phyloP scores from a whole-genome alignment of 2,329 filamentous ascomycete species.

The Ramularia endophylla region DNA sequence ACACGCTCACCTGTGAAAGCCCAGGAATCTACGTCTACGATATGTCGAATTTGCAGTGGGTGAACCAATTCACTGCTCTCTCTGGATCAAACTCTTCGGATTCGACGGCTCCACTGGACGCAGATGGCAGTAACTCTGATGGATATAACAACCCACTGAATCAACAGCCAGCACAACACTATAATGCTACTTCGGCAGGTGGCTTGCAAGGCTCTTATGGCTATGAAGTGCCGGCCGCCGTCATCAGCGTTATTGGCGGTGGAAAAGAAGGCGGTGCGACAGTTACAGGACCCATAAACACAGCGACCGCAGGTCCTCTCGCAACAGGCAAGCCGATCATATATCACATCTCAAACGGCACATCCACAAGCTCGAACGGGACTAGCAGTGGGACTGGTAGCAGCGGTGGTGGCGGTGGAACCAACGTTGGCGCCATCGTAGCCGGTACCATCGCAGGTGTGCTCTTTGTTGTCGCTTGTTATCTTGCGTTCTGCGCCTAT shows the following conservation, averaged over 20 bases:
- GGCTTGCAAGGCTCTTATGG: conserved; percentile 56
- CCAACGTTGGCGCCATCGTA: conserved; percentile 51
- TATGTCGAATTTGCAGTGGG: conserved; percentile 62
- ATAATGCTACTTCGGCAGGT: conserved; percentile 41
- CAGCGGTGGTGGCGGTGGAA: conserved; percentile 1
- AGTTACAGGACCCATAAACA: conserved; percentile 55
- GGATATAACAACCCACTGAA: conserved; percentile 32
- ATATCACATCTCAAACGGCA: conserved; percentile 58
- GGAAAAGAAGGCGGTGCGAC: conserved; percentile 62
- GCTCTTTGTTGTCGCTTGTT: conserved; percentile 55
- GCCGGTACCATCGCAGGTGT: conserved; percentile 60
- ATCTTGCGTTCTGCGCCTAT: conserved; percentile 67
- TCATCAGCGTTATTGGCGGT: conserved; percentile 64
- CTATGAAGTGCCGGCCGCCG: conserved; percentile 62
- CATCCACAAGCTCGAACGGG: conserved; percentile 44
- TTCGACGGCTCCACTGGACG: conserved; percentile 7
- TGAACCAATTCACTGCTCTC: conserved; percentile 61
- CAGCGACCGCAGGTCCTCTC: conserved; percentile 62
- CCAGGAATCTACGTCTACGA: conserved; percentile 74
- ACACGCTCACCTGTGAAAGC: conserved; percentile 55
- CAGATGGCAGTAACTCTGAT: conserved; percentile 7
- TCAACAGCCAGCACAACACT: conserved; percentile 47
- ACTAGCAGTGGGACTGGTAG: conserved; percentile 19
- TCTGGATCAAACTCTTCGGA: conserved; percentile 32
- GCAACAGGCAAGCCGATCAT: conserved; percentile 64